Conservation (phyloP, 352 stramenopile species). For the Aphanomyces astaci region DNA sequence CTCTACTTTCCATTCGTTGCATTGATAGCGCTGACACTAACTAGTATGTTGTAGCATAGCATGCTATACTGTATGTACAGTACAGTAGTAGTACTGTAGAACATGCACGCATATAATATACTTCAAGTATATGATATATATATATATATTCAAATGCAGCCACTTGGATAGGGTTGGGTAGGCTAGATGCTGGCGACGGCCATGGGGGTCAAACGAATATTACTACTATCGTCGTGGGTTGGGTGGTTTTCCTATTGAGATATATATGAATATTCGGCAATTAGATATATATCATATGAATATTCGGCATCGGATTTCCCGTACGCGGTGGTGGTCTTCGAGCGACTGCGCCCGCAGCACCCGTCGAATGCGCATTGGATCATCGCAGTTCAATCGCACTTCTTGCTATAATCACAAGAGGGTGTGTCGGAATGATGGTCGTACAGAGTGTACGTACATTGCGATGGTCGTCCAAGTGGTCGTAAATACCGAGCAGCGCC, state of each 20-base stretch:
- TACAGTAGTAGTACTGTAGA: too few species aligned
- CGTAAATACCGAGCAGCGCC: slow-evolving; percentile 72
- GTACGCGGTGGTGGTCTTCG: too few species aligned
- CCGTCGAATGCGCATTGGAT: slow-evolving; percentile 5
- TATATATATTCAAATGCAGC: neutral
- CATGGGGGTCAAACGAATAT: too few species aligned
- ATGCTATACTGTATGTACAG: too few species aligned
- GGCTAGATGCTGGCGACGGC: slow-evolving; percentile 20
- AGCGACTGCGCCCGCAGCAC: neutral
- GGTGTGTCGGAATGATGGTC: neutral
- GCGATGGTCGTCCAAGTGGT: slow-evolving; percentile 57
- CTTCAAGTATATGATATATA: neutral
- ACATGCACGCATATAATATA: neutral
- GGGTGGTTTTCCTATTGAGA: too few species aligned
- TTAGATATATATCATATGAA: too few species aligned
- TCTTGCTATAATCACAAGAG: neutral
- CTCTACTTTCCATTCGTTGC: too few species aligned
- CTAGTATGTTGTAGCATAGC: too few species aligned
- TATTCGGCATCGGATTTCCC: too few species aligned
- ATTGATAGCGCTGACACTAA: too few species aligned
- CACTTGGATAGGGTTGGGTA: neutral
- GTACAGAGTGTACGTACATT: slow-evolving; percentile 29
- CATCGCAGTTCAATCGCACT: slow-evolving; percentile 10
- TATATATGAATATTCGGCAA: too few species aligned
- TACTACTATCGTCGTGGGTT: too few species aligned